Evolutionary conservation across 1,139 yeast species (phyloP).

Genomic region (Yamadazyma epiphylla): DNA sequence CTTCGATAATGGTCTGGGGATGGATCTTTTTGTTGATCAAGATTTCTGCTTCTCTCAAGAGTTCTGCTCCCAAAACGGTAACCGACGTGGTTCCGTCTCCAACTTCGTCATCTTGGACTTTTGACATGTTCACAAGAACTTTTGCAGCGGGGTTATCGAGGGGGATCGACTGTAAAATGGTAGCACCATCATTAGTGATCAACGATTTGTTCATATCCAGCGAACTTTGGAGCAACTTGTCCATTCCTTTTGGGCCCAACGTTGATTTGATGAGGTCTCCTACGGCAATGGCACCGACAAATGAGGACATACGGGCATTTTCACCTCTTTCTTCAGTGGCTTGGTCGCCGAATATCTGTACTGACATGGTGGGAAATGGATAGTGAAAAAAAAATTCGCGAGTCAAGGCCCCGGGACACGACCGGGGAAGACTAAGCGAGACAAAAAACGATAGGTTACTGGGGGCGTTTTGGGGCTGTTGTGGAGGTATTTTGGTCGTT

Average conservation of each 20-base stretch:
- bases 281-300: slow-evolving; percentile 98
- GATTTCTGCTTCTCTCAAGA: slow-evolving; percentile 92
- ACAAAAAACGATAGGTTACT: too few species aligned
- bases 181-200: slow-evolving; percentile 98
- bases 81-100: slow-evolving; percentile 99
- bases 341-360: slow-evolving; percentile 94
- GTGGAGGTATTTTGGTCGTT: too few species aligned
- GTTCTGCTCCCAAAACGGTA: slow-evolving; percentile 87
- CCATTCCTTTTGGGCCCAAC: slow-evolving; percentile 98
- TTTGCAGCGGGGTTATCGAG: slow-evolving; percentile 98
- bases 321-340: slow-evolving; percentile 97
- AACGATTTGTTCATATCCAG: slow-evolving; percentile 67
- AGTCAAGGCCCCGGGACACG: too few species aligned
- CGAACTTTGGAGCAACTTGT: slow-evolving; percentile 85
- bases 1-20: slow-evolving; percentile 97
- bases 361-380: too few species aligned
- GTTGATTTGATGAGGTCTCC: slow-evolving; percentile 96
- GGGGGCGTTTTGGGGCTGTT: too few species aligned
- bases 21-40: slow-evolving; percentile 90
- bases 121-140: slow-evolving; percentile 90
- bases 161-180: slow-evolving; percentile 90
- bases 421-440: too few species aligned
- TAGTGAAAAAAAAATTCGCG: too few species aligned
- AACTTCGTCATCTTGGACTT: slow-evolving; percentile 97
- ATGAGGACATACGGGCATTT: slow-evolving; percentile 94